Conservation (phyloP, 2,329 filamentous ascomycete genomes). For the Trematosphaeria pertusa region DNA sequence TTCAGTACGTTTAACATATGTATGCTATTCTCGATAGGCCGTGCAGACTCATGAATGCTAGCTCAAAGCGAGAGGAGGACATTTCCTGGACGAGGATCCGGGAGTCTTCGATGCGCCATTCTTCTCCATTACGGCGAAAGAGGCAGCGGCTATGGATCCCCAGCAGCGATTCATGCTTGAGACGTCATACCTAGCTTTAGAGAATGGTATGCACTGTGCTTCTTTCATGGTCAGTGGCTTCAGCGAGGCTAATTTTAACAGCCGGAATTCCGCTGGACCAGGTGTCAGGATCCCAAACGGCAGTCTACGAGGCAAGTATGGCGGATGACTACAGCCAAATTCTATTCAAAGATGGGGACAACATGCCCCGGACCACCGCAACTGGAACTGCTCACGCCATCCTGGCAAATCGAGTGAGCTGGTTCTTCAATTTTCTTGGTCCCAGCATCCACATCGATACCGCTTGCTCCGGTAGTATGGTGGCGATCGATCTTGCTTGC, state of each 20-base stretch:
- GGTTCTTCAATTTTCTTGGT: conserved; percentile 30
- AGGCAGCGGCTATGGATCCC: conserved; percentile 27
- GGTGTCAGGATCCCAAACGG: background rate
- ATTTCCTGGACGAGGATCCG: conserved; percentile 9
- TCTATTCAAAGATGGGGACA: conserved; percentile 31
- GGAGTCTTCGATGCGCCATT: conserved; percentile 40
- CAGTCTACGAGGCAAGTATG: background rate
- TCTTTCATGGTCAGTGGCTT: background rate
- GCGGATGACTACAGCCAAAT: conserved; percentile 19
- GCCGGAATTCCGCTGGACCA: conserved; percentile 1
- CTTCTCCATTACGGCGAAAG: conserved; percentile 21
- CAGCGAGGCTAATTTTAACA: background rate
- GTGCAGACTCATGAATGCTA: background rate
- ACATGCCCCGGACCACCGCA: background rate
- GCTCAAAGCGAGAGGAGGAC: background rate
- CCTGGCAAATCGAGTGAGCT: conserved; percentile 19
- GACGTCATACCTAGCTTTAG: conserved; percentile 42
- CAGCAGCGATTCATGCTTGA: conserved; percentile 31
- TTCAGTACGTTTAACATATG: background rate
- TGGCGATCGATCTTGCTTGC: conserved; percentile 20
- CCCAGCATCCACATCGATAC: conserved; percentile 27
- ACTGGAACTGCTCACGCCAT: conserved; percentile 10
- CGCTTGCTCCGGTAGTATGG: conserved; percentile 25
- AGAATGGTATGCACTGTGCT: conserved; percentile 22
- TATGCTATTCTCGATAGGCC: background rate